Evolutionary conservation across 2,329 filamentous ascomycete species (phyloP).

Genomic region (Mariannaea sp.): DNA sequence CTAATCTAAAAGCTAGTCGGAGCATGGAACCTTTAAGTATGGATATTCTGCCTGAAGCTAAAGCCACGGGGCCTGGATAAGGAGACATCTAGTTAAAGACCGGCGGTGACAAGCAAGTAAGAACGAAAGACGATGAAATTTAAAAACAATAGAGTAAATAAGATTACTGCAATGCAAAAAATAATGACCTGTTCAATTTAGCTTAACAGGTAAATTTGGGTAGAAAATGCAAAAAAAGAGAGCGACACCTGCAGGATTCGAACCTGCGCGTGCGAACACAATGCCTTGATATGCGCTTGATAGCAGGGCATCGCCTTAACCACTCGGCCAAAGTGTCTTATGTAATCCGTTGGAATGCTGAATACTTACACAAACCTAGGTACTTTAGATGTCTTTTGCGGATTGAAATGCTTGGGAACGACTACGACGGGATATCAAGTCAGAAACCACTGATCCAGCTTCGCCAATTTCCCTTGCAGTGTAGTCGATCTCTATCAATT

Average conservation of each 20-base stretch:
- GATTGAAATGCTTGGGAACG: too few relatives aligned
- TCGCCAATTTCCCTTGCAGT: too few relatives aligned
- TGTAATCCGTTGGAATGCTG: background rate
- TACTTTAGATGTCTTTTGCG: too few relatives aligned
- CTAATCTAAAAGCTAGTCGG: too few relatives aligned
- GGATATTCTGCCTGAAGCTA: too few relatives aligned
- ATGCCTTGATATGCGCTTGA: slow-evolving; percentile 14
- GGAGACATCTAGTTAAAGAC: too few relatives aligned
- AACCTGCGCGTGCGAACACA: slow-evolving; percentile 15
- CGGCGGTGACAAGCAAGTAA: too few relatives aligned
- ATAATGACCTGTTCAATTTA: background rate
- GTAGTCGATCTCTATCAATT: too few relatives aligned
- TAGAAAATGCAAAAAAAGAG: background rate
- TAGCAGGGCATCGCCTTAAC: slow-evolving; percentile 16
- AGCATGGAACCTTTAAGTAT: too few relatives aligned
- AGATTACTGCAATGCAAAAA: background rate
- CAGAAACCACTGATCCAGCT: too few relatives aligned
- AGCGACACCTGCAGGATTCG: slow-evolving; percentile 14
- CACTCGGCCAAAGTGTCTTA: slow-evolving; percentile 15
- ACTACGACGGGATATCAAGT: too few relatives aligned
- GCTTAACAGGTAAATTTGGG: background rate
- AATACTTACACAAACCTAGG: background rate
- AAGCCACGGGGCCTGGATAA: too few relatives aligned
- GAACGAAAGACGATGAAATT: background rate
- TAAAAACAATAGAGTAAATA: background rate